Evolutionary conservation across 192 early-diverging fungal genomes (phyloP).

Genomic region (Thamnidium elegans): DNA sequence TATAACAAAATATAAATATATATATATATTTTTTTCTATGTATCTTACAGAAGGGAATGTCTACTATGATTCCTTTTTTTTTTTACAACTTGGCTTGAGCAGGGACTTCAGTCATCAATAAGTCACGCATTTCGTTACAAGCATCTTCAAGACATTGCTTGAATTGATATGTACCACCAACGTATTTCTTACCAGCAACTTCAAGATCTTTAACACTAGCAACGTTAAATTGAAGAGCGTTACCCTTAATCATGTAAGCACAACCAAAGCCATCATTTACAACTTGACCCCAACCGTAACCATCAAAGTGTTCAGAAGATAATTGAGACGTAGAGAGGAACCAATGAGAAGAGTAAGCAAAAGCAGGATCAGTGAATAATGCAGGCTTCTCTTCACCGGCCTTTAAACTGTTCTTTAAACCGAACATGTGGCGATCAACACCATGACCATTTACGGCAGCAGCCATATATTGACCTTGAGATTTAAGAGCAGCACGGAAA

Average conservation of each 20-base stretch:
- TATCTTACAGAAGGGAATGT: too few relatives aligned
- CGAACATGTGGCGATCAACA: slow-evolving; percentile 90
- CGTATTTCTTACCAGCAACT: slow-evolving; percentile 50
- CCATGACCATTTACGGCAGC: slow-evolving; percentile 79
- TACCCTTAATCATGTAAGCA: slow-evolving; percentile 92
- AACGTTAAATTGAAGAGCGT: slow-evolving; percentile 86
- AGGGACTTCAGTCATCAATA: slow-evolving; percentile 57
- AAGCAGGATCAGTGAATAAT: slow-evolving; percentile 87
- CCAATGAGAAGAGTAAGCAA: slow-evolving; percentile 82
- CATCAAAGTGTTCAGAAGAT: slow-evolving; percentile 86
- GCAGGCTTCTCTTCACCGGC: slow-evolving; percentile 75
- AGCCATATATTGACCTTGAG: slow-evolving; percentile 80
- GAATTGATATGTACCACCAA: slow-evolving; percentile 60
- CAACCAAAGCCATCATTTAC: slow-evolving; percentile 79
- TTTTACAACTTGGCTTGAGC: slow-evolving; percentile 68
- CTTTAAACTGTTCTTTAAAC: slow-evolving; percentile 72
- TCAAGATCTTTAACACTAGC: slow-evolving; percentile 62
- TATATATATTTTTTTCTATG: too few relatives aligned
- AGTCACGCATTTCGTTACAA: slow-evolving; percentile 77
- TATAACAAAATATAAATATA: too few relatives aligned
- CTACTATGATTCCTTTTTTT: too few relatives aligned
- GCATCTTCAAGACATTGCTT: slow-evolving; percentile 84
- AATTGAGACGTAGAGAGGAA: slow-evolving; percentile 91
- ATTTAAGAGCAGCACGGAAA: slow-evolving; percentile 69
- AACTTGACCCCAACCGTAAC: slow-evolving; percentile 68